phyloP scores from a whole-genome alignment of 2,329 filamentous ascomycete species.

The Coniochaeta ligniaria region DNA sequence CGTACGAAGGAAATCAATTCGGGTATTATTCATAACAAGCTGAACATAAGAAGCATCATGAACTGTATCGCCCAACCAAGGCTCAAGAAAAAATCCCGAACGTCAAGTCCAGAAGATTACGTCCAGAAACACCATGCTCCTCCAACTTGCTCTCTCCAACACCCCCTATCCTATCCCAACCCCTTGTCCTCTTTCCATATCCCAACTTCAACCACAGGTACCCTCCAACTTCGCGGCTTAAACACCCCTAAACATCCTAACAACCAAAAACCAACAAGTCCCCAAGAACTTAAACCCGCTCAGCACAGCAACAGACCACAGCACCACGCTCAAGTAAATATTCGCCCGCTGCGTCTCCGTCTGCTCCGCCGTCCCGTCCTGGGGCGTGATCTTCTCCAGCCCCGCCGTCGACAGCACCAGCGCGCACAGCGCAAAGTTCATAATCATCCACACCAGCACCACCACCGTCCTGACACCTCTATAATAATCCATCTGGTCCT shows the following conservation, averaged over 20 bases:
- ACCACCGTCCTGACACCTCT: slow-evolving; percentile 89
- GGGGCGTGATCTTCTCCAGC: slow-evolving; percentile 56
- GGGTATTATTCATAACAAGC: not conserved
- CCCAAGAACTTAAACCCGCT: slow-evolving; percentile 83
- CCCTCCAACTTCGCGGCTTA: slow-evolving; percentile 20
- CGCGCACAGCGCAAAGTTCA: slow-evolving; percentile 82
- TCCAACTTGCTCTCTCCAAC: not conserved
- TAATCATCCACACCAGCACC: slow-evolving; percentile 93
- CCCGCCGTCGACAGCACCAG: slow-evolving; percentile 83
- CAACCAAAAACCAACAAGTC: slow-evolving; percentile 85
- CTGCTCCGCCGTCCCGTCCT: slow-evolving; percentile 33
- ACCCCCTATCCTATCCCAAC: not conserved
- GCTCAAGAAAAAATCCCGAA: not conserved
- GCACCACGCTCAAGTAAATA: slow-evolving; percentile 78
- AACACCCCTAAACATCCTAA: slow-evolving; percentile 74
- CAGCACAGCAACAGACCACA: slow-evolving; percentile 83
- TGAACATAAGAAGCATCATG: not conserved
- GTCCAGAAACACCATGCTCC: not conserved
- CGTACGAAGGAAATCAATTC: not conserved
- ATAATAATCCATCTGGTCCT: slow-evolving; percentile 97
- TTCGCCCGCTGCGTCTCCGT: slow-evolving; percentile 50
- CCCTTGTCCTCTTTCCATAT: not conserved
- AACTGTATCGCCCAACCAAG: not conserved
- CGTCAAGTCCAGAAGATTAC: not conserved
- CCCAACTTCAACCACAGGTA: not conserved